phyloP scores from a whole-genome alignment of 345 rosid genomes.

The Brassica cretica region DNA sequence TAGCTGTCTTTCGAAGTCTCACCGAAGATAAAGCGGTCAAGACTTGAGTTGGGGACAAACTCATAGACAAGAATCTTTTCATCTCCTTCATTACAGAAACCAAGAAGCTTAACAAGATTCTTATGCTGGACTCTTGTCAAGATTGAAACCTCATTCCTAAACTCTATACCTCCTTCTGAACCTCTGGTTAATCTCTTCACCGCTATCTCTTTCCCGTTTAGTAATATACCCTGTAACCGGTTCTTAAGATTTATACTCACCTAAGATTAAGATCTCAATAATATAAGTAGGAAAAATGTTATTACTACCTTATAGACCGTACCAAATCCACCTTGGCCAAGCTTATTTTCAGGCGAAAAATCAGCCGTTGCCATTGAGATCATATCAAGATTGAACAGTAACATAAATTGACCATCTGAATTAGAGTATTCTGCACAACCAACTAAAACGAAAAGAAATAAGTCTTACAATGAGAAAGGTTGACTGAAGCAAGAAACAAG shows the following conservation, averaged over 20 bases:
- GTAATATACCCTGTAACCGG: neutral
- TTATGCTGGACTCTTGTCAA: slow-evolving; percentile 59
- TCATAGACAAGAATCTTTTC: slow-evolving; percentile 58
- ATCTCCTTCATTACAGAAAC: slow-evolving; percentile 45
- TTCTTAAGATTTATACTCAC: neutral
- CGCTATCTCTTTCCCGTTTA: neutral
- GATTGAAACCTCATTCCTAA: slow-evolving; percentile 51
- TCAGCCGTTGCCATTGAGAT: neutral
- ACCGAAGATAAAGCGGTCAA: slow-evolving; percentile 54
- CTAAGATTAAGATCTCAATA: neutral
- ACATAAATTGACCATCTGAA: neutral
- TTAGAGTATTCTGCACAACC: slow-evolving; percentile 2
- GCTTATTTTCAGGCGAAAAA: neutral
- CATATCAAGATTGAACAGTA: neutral
- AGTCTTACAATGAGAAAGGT: neutral
- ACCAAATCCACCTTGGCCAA: neutral
- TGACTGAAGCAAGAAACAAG: neutral
- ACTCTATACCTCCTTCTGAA: slow-evolving; percentile 56
- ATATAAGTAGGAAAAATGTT: neutral
- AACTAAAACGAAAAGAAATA: neutral
- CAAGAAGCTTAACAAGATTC: slow-evolving; percentile 58
- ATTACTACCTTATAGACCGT: neutral
- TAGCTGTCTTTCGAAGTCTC: neutral
- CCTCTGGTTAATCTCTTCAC: slow-evolving; percentile 1
- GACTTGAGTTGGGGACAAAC: slow-evolving; percentile 50